Conservation (phyloP, 148 eudicot species). For the Diospyros kaki region DNA sequence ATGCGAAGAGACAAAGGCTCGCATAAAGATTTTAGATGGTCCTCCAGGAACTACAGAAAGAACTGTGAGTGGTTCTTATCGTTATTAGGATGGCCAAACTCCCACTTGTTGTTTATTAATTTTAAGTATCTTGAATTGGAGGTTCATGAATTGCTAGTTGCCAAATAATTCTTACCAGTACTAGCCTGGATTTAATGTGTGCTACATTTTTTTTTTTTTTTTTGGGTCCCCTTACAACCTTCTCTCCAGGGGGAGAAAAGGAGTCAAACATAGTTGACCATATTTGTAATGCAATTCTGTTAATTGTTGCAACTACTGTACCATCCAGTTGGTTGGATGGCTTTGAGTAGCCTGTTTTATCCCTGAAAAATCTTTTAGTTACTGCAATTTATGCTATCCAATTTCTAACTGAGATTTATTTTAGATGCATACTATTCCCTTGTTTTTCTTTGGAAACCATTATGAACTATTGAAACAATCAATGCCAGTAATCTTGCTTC, state of each 20-base stretch:
- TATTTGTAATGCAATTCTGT: not conserved
- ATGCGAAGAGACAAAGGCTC: constrained; percentile 59
- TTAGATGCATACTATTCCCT: not conserved
- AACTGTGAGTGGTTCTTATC: constrained; percentile 29
- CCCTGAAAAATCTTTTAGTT: not conserved
- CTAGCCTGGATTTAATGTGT: constrained; percentile 4
- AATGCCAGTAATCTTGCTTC: not conserved
- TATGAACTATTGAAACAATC: not conserved
- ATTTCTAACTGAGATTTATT: not conserved
- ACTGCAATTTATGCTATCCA: not conserved
- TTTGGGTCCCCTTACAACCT: not conserved
- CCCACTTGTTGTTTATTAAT: not conserved
- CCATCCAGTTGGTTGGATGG: not conserved
- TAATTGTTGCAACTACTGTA: not conserved
- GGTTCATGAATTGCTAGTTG: not conserved
- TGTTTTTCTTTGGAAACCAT: not conserved
- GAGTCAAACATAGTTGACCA: not conserved
- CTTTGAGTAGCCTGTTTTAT: not conserved
- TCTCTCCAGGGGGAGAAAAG: not conserved
- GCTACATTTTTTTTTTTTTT: not conserved
- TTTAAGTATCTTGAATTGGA: not conserved
- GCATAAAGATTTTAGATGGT: constrained; percentile 62
- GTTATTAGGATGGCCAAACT: not conserved
- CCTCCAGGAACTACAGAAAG: constrained; percentile 45
- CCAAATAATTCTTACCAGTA: not conserved